These are phyloP conservation scores for Closterium sp. DNA, from an alignment of 139 green algal species.

Conservation along the genomic window DNA sequence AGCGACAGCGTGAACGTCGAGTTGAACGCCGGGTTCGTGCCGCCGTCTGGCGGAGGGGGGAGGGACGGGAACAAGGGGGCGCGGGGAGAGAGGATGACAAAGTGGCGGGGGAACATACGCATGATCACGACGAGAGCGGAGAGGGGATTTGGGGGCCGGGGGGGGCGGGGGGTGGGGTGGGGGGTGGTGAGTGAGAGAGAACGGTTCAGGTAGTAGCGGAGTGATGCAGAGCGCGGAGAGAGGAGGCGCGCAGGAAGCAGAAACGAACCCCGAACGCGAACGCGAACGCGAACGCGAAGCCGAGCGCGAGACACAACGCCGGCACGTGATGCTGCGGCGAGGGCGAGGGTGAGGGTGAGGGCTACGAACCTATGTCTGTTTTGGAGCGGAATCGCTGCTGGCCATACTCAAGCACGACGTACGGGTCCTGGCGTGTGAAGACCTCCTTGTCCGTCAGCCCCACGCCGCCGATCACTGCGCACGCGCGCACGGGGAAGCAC, in stretches of 20 bases:
- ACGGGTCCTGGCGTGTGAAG: conserved; percentile 32
- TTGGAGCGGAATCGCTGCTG: background rate
- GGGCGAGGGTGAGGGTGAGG: background rate
- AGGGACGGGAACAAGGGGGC: background rate
- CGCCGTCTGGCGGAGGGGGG: background rate
- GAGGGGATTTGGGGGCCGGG: no score
- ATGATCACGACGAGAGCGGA: no score
- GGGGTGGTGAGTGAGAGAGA: no score
- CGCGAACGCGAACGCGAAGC: background rate
- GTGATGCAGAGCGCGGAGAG: no score
- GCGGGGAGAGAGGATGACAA: no score
- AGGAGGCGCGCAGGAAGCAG: no score
- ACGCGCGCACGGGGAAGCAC: background rate
- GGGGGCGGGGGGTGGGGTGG: no score
- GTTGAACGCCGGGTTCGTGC: conserved; percentile 18
- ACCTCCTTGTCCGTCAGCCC: conserved; percentile 17
- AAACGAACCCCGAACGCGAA: background rate
- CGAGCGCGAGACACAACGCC: background rate
- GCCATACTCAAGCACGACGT: conserved; percentile 21
- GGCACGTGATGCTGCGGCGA: no score
- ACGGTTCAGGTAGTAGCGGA: no score
- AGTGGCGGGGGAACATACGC: no score
- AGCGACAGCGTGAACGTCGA: background rate
- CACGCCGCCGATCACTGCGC: conserved; percentile 11
- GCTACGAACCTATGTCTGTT: conserved; percentile 20